phyloP scores from a whole-genome alignment of 2,329 filamentous ascomycete species.

The Teratosphaeria nubilosa region DNA sequence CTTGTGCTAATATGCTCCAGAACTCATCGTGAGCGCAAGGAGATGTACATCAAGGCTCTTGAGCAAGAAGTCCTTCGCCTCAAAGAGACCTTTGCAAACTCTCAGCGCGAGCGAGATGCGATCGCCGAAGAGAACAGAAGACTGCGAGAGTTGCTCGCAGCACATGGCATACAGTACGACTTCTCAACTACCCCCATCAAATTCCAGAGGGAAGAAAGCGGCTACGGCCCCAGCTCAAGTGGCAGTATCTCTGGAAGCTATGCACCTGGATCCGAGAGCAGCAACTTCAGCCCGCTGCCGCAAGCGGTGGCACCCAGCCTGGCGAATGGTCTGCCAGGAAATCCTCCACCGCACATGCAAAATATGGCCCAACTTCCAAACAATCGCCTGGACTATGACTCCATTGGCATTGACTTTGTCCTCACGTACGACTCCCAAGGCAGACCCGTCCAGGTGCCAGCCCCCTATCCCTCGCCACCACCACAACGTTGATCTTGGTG shows the following conservation, averaged over 20 bases:
- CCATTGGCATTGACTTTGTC: constrained; percentile 81
- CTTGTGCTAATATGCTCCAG: constrained; percentile 36
- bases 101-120: constrained; percentile 64
- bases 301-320: neutral
- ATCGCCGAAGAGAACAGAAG: constrained; percentile 70
- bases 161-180: constrained; percentile 50
- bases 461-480: constrained; percentile 55
- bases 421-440: constrained; percentile 61
- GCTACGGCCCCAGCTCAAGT: constrained; percentile 36
- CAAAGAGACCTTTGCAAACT: constrained; percentile 70
- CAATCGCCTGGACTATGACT: constrained; percentile 59
- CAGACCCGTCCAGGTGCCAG: constrained; percentile 20
- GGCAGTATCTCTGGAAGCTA: constrained; percentile 57
- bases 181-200: constrained; percentile 28
- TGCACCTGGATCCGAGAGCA: constrained; percentile 35
- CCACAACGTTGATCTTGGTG: constrained; percentile 25
- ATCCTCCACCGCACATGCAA: constrained; percentile 10
- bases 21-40: constrained; percentile 93
- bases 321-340: constrained; percentile 4
- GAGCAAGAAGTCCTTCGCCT: constrained; percentile 85
- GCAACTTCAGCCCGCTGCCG: constrained; percentile 34
- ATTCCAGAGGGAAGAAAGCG: constrained; percentile 25
- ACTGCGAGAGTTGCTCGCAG: constrained; percentile 52
- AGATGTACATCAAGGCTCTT: constrained; percentile 86
- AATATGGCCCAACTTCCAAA: constrained; percentile 21